Percentiles rank a stretch among this genome's conserved stretches.
These are phyloP conservation scores for Aspergillus ochraceus DNA, from an alignment of 2,329 filamentous ascomycete species.

Conservation along the genomic window DNA sequence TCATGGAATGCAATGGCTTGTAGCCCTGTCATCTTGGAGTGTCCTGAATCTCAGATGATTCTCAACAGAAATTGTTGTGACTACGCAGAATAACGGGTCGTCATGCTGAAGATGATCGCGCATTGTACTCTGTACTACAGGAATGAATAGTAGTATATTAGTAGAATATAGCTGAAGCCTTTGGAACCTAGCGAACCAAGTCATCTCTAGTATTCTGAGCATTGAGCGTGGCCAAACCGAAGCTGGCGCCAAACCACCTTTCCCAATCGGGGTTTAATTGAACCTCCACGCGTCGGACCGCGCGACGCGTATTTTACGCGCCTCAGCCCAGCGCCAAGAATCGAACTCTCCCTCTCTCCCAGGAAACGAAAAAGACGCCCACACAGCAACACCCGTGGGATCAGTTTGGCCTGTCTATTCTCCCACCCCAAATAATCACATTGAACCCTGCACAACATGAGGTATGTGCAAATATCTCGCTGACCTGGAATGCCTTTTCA, in stretches of 20 bases:
- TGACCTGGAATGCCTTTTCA: neutral
- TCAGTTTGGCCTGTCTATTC: slow-evolving; percentile 8
- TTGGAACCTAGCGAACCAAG: neutral
- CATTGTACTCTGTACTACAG: neutral
- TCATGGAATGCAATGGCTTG: neutral
- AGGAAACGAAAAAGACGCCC: slow-evolving; percentile 14
- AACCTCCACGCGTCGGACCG: slow-evolving; percentile 24
- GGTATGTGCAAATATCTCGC: slow-evolving; percentile 21
- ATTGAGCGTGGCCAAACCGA: neutral
- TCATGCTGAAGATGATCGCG: neutral
- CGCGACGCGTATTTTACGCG: slow-evolving; percentile 17
- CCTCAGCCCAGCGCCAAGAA: neutral
- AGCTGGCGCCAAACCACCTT: neutral
- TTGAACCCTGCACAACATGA: slow-evolving; percentile 28
- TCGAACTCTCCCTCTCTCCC: slow-evolving; percentile 12
- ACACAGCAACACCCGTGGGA: slow-evolving; percentile 12
- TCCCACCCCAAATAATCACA: slow-evolving; percentile 4
- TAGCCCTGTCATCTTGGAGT: neutral
- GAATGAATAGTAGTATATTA: neutral
- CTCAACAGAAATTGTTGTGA: neutral
- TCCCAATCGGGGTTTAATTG: slow-evolving; percentile 38
- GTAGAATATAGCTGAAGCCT: neutral
- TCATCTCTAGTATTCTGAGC: neutral
- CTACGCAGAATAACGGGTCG: neutral
- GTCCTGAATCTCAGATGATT: neutral